Conservation (phyloP, 768 basidiomycete species). For the Tulasnella sp. region DNA sequence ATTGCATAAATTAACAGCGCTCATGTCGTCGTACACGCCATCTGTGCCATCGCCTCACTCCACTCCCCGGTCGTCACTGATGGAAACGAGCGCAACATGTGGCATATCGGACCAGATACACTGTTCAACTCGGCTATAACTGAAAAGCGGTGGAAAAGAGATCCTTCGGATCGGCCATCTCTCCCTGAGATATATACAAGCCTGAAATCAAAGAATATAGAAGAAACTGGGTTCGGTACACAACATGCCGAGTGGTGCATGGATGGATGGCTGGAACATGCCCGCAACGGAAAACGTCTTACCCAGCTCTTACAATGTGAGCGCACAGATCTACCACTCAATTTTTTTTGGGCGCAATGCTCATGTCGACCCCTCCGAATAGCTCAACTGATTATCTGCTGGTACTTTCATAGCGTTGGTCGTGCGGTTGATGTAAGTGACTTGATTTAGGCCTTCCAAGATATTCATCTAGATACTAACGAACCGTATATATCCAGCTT, state of each 20-base stretch:
- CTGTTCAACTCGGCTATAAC: conserved; percentile 6
- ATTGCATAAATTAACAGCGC: neutral
- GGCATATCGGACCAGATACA: conserved; percentile 6
- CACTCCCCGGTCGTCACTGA: conserved; percentile 10
- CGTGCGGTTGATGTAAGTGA: conserved; percentile 9
- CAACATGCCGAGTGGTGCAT: conserved; percentile 1
- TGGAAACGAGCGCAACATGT: neutral
- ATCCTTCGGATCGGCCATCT: neutral
- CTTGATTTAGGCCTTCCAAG: neutral
- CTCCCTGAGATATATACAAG: neutral
- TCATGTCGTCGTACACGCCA: conserved; percentile 15
- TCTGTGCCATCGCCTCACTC: conserved; percentile 17
- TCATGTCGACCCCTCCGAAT: neutral
- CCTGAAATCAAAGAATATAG: neutral
- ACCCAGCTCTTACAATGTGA: conserved; percentile 4
- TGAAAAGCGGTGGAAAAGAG: neutral
- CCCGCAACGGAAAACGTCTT: neutral
- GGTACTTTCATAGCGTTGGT: conserved; percentile 13
- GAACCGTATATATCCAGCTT: neutral
- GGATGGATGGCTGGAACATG: neutral
- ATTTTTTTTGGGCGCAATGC: too few species aligned
- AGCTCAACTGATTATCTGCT: neutral
- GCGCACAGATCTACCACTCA: too few species aligned
- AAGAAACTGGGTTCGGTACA: neutral
- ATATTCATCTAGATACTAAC: neutral